Evolutionary conservation across 345 rosid species (phyloP), one percentile per base, ranked within the genome.

Genomic region (Orychophragmus violaceus): DNA sequence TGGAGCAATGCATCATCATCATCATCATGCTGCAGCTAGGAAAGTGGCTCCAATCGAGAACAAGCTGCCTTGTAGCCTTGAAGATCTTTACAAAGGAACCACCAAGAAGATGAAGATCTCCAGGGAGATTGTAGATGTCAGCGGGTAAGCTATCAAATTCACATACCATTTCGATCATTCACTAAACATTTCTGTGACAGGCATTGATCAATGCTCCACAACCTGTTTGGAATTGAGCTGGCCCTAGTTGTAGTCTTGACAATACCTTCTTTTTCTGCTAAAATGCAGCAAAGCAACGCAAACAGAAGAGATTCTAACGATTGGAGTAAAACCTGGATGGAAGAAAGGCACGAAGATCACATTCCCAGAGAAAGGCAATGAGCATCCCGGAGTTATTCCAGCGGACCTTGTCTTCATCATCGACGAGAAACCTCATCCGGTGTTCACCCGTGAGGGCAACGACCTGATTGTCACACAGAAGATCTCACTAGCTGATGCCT

Each of bases 81-180:
- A 84, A 55, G 88, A 84, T 27, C 79, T 84, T 5, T 84, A 78
- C 53, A 84, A 72, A 50, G 88, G 86, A 22, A 76, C 76, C 35
- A 80, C 84, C 12, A 84, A 78, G 79, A 84, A 82, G 81, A 82
- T 84, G 86, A 84, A 80, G 74, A 82, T 84, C 62, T 84, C 86
- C 5, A 74, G 89, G 41, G 84, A 82, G 66, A 74, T 76, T 39
- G 67, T 56, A 46, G 89, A 84, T 78, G 46, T 28, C n/a, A 76
- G 62, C 49, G 88, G 88, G 88, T 80, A 16, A 41, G 16, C 14
- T 12, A 14, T 1, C 46, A 41, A 13, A 52, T 8, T 5, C 13
- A 1, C n/a, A n/a, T n/a, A n/a, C n/a, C n/a, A n/a, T n/a, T n/a
- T n/a, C n/a, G n/a, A n/a, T n/a, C n/a, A n/a, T n/a, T n/a, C n/a